These are phyloP conservation scores for Amphibolis antarctica DNA, from an alignment of 106 monocot species.

Conservation along the genomic window DNA sequence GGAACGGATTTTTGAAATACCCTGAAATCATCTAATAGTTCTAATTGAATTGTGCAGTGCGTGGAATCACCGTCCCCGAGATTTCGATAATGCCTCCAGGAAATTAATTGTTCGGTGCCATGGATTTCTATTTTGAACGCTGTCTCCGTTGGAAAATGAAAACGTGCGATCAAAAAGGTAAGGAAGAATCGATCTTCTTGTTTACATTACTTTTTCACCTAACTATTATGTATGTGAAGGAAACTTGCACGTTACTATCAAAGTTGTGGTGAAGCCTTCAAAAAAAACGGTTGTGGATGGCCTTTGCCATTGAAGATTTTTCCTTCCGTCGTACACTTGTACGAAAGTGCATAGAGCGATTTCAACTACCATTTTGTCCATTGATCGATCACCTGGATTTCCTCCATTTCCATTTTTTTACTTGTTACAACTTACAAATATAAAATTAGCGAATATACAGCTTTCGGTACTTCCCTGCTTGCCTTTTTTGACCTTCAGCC, in stretches of 20 bases:
- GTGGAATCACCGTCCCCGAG: too few relatives aligned
- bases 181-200: not conserved
- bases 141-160: not conserved
- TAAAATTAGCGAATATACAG: not conserved
- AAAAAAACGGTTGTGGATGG: too few relatives aligned
- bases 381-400: not conserved
- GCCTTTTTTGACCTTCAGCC: not conserved
- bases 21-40: not conserved
- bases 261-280: too few relatives aligned
- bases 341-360: not conserved
- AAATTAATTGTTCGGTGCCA: too few relatives aligned
- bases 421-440: not conserved
- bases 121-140: too few relatives aligned
- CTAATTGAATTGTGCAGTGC: not conserved
- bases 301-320: not conserved
- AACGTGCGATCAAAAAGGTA: conserved; percentile 8
- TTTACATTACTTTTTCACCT: not conserved
- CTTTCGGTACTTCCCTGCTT: not conserved
- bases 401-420: not conserved
- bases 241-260: not conserved
- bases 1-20: not conserved
- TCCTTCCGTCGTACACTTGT: not conserved
- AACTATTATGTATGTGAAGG: not conserved
- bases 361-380: not conserved
- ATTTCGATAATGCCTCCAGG: too few relatives aligned